Conservation (phyloP, 352 stramenopile genomes). For the Phytophthora capsici region DNA sequence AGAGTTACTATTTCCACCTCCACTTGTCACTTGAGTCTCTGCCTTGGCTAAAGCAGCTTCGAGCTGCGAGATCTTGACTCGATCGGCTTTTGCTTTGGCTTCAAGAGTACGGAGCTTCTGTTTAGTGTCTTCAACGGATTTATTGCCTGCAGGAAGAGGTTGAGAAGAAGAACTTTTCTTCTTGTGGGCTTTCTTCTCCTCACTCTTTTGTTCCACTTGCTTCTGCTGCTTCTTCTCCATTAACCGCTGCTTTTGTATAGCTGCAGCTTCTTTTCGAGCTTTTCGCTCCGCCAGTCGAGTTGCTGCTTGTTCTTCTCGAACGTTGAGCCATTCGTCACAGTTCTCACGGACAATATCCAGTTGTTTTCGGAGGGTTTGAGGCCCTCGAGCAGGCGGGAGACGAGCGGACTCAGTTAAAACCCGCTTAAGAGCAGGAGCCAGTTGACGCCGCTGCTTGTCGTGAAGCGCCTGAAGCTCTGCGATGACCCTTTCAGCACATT, state of each 20-base stretch:
- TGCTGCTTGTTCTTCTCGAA: constrained; percentile 39
- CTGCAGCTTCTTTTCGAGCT: constrained; percentile 24
- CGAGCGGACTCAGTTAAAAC: constrained; percentile 52
- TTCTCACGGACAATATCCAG: constrained; percentile 57
- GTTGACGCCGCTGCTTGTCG: constrained; percentile 43
- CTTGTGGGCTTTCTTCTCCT: constrained; percentile 19
- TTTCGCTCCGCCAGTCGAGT: constrained; percentile 24
- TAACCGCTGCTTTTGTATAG: constrained; percentile 17
- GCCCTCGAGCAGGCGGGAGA: constrained; percentile 62
- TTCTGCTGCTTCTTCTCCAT: constrained; percentile 30
- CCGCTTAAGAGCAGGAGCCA: constrained; percentile 39
- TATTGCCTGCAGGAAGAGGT: constrained; percentile 18
- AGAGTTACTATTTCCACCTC: constrained; percentile 22
- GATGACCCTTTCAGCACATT: constrained; percentile 52
- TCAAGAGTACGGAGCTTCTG: constrained; percentile 82
- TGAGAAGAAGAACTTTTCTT: constrained; percentile 26
- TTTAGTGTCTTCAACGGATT: constrained; percentile 63
- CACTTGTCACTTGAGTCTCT: constrained; percentile 40
- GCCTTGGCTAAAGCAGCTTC: constrained; percentile 66
- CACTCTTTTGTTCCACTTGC: constrained; percentile 14
- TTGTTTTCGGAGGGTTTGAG: constrained; percentile 66
- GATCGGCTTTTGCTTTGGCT: constrained; percentile 67
- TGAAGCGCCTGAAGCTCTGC: constrained; percentile 44
- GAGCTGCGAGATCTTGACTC: constrained; percentile 80
- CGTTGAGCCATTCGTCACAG: constrained; percentile 43